A percentile compares a stretch with the other conserved stretches of the same genome.
Evolutionary conservation across 805 yeast species (phyloP).

Genomic region (Candida parachauliodes): DNA sequence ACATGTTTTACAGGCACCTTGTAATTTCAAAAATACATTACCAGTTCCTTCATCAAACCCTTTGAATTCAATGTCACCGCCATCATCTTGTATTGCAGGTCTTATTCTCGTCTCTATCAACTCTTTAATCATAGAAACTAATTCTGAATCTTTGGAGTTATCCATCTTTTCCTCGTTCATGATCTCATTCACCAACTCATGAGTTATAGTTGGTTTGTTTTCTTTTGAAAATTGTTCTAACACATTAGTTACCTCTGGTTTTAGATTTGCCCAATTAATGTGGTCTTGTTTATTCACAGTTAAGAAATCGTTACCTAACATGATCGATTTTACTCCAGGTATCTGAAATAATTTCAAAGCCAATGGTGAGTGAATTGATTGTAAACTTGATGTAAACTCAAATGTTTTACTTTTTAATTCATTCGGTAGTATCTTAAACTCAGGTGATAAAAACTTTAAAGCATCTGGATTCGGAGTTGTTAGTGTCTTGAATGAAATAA

Average conservation of each 20-base stretch:
- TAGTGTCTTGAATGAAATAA: constrained; percentile 40
- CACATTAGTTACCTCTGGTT: constrained; percentile 62
- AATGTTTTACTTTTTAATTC: constrained; percentile 42
- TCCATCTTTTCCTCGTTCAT: constrained; percentile 37
- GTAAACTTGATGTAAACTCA: constrained; percentile 51
- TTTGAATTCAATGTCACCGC: constrained; percentile 91
- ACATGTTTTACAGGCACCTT: constrained; percentile 96
- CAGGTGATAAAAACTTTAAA: constrained; percentile 56
- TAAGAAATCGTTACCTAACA: constrained; percentile 72
- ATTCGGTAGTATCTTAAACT: constrained; percentile 44
- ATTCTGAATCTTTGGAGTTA: constrained; percentile 56
- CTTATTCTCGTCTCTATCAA: constrained; percentile 90
- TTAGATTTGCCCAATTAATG: constrained; percentile 54
- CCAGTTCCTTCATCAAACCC: constrained; percentile 86
- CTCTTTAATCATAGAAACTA: constrained; percentile 86
- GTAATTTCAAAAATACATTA: constrained; percentile 79
- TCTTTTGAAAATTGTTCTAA: constrained; percentile 46
- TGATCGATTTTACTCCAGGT: constrained; percentile 63
- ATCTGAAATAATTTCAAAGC: constrained; percentile 58
- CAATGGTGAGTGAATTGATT: constrained; percentile 59
- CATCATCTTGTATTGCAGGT: constrained; percentile 98
- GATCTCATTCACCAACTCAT: constrained; percentile 24
- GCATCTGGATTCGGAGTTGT: constrained; percentile 78
- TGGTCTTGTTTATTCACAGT: constrained; percentile 66
- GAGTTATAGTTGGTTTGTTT: constrained; percentile 37